Evolutionary conservation across 164 flowering plant species (phyloP).

Genomic region (Paratinospora sagittata): DNA sequence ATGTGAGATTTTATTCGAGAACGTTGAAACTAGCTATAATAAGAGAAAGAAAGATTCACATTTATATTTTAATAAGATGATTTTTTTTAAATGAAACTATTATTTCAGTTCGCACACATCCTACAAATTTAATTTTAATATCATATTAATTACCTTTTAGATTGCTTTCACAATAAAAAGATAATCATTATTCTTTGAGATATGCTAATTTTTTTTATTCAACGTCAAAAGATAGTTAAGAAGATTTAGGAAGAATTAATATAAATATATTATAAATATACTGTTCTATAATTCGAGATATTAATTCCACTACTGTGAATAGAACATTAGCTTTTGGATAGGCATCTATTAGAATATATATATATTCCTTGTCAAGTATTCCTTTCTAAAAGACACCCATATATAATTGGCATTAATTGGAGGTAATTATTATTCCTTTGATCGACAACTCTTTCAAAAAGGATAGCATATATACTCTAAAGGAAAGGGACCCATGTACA

Average conservation of each 20-base stretch:
- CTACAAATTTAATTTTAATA: neutral
- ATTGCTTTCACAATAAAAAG: neutral
- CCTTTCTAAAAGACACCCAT: no score
- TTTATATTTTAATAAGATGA: no score
- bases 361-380: no score
- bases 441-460: neutral
- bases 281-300: neutral
- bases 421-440: neutral
- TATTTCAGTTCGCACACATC: no score
- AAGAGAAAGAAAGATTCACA: no score
- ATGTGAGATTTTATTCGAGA: no score
- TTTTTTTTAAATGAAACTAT: no score
- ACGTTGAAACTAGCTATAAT: no score
- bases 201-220: neutral
- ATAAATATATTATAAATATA: neutral
- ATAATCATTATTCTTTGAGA: neutral
- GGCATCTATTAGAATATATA: neutral
- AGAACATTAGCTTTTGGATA: neutral
- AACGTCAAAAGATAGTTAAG: neutral
- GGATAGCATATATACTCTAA: neutral
- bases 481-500: neutral
- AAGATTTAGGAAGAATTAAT: neutral
- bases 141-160: neutral
- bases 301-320: neutral
- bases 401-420: neutral